A percentile compares a stretch with the other conserved stretches of the same genome.
Evolutionary conservation across 495 filamentous ascomycete species (phyloP).

Genomic region (Platismatia glauca): DNA sequence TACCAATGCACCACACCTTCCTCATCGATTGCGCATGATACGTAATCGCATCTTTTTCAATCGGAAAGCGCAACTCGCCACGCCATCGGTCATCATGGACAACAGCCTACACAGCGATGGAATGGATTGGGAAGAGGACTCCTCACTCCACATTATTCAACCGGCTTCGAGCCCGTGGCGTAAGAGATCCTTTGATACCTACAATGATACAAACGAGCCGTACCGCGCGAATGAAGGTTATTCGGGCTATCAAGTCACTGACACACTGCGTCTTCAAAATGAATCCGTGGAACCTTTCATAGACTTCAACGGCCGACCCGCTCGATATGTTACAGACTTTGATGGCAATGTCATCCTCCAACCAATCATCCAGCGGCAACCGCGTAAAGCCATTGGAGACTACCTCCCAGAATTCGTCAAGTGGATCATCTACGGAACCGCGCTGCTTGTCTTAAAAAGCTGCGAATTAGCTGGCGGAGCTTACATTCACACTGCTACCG

Average conservation of each 20-base stretch:
- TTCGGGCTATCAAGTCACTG: background rate
- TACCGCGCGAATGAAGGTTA: background rate
- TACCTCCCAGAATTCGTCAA: background rate
- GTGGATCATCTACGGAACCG: constrained; percentile 1
- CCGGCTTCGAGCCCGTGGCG: background rate
- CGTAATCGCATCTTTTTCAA: background rate
- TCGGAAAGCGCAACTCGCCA: background rate
- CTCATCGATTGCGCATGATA: background rate
- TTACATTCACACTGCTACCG: background rate
- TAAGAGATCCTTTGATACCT: background rate
- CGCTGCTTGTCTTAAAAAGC: background rate
- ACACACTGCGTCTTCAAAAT: background rate
- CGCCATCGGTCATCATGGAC: background rate
- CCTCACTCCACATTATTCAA: constrained; percentile 3
- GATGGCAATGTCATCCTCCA: background rate
- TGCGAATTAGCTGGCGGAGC: background rate
- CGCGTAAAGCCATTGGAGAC: background rate
- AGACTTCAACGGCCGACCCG: background rate
- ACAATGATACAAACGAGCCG: background rate
- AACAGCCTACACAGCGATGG: background rate
- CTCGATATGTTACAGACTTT: background rate
- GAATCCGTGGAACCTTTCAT: background rate
- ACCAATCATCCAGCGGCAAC: background rate
- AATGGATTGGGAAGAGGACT: background rate
- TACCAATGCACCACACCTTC: background rate